A percentile compares a stretch with the other conserved stretches of the same genome.
Conservation (phyloP, 2,329 filamentous ascomycete genomes). For the Trichoderma semiorbis region DNA sequence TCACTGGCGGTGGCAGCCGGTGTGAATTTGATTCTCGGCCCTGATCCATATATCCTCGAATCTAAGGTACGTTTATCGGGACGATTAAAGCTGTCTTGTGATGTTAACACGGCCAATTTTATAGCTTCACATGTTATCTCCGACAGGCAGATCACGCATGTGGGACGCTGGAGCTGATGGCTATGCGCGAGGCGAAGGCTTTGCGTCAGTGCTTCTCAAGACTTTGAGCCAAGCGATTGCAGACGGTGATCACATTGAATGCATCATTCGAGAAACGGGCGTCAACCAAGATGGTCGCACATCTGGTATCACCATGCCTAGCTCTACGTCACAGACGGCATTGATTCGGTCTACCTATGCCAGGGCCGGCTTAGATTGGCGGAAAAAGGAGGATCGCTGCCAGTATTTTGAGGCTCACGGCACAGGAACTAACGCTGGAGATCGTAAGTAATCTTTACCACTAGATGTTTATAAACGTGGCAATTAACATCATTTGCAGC, state of each 20-base stretch:
- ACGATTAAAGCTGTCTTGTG: background rate
- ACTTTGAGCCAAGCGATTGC: background rate
- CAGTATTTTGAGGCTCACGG: background rate
- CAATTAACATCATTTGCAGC: background rate
- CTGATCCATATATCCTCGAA: background rate
- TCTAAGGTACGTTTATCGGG: background rate
- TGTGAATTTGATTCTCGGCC: background rate
- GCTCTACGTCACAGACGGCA: background rate
- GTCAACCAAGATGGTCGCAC: background rate
- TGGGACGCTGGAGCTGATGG: constrained; percentile 8
- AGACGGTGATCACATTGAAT: background rate
- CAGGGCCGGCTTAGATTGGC: background rate
- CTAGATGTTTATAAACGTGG: background rate
- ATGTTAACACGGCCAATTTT: background rate
- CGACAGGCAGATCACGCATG: constrained; percentile 33
- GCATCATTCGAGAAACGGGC: background rate
- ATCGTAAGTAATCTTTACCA: background rate
- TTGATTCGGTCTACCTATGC: background rate
- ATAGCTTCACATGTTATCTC: constrained; percentile 31
- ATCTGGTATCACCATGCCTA: background rate
- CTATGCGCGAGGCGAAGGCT: constrained; percentile 5
- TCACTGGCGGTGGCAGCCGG: background rate
- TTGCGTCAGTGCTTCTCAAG: background rate
- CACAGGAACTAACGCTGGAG: background rate
- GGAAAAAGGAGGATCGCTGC: background rate